Conservation (phyloP, 2,329 filamentous ascomycete species). For the Cladosporium phlei region DNA sequence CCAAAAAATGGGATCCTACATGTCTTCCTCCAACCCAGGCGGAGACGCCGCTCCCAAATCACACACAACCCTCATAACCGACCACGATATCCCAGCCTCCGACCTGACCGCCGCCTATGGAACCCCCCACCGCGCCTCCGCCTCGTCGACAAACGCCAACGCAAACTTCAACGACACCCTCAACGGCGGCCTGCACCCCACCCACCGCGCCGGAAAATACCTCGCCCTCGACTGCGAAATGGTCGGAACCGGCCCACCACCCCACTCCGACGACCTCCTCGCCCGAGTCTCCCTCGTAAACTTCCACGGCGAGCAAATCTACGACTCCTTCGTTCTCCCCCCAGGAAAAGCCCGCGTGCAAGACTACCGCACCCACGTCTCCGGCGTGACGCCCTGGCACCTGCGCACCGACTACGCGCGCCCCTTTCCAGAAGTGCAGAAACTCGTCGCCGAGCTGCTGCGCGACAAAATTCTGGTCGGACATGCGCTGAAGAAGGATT, state of each 20-base stretch:
- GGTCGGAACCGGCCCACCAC: conserved; percentile 72
- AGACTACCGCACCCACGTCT: conserved; percentile 85
- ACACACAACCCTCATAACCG: conserved; percentile 36
- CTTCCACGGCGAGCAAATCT: conserved; percentile 86
- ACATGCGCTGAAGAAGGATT: conserved; percentile 75
- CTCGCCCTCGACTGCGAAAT: conserved; percentile 95
- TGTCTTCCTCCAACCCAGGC: conserved; percentile 24
- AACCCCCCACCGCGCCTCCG: conserved; percentile 54
- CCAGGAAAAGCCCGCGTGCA: conserved; percentile 61
- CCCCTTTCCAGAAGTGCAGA: conserved; percentile 70
- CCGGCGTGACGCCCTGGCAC: conserved; percentile 70
- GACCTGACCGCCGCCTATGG: conserved; percentile 59
- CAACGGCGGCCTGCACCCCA: conserved; percentile 43
- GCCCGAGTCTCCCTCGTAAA: conserved; percentile 88
- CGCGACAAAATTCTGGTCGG: conserved; percentile 71
- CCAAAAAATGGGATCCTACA: conserved; percentile 50
- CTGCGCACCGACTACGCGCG: conserved; percentile 52
- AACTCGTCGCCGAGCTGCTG: conserved; percentile 64
- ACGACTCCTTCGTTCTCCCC: conserved; percentile 86
- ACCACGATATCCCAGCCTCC: conserved; percentile 51
- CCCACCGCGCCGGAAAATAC: conserved; percentile 77
- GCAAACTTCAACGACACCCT: conserved; percentile 41
- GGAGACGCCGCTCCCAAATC: conserved; percentile 46
- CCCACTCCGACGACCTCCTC: conserved; percentile 66
- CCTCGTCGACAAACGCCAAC: conserved; percentile 43